Evolutionary conservation across 345 rosid genomes (phyloP).

Genomic region (Ricinus communis): DNA sequence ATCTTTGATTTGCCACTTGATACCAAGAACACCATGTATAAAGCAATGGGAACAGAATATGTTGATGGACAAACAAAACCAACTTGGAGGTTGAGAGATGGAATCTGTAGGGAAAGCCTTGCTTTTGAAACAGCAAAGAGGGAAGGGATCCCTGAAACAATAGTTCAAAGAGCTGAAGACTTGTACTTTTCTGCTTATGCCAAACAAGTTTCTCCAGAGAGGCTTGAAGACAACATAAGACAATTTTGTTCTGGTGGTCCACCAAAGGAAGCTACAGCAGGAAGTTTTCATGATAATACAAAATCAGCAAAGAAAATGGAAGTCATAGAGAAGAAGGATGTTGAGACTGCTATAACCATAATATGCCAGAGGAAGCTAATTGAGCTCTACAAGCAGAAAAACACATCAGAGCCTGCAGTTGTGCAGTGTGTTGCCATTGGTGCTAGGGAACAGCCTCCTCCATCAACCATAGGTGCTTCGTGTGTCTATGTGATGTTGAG

Average conservation of each 20-base stretch:
- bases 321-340: slow-evolving; percentile 39
- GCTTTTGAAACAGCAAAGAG: slow-evolving; percentile 96
- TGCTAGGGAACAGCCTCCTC: slow-evolving; percentile 88
- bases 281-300: slow-evolving; percentile 23
- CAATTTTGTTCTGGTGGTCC: slow-evolving; percentile 15
- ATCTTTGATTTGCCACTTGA: slow-evolving; percentile 68
- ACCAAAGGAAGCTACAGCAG: slow-evolving; percentile 22
- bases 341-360: slow-evolving; percentile 42
- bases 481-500: slow-evolving; percentile 83
- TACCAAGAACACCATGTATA: slow-evolving; percentile 51
- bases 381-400: slow-evolving; percentile 45
- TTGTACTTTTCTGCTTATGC: slow-evolving; percentile 52
- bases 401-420: slow-evolving; percentile 29
- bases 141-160: slow-evolving; percentile 78
- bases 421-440: slow-evolving; percentile 56
- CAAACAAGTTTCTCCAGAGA: slow-evolving; percentile 21
- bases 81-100: slow-evolving; percentile 88
- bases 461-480: slow-evolving; percentile 83
- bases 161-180: slow-evolving; percentile 82
- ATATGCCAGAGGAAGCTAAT: slow-evolving; percentile 57
- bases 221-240: slow-evolving; percentile 20
- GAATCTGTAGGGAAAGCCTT: slow-evolving; percentile 90
- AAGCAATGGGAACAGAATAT: slow-evolving; percentile 84
- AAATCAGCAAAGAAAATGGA: slow-evolving; percentile 34
- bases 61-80: slow-evolving; percentile 75